Evolutionary conservation across 2,329 filamentous ascomycete genomes (phyloP).

Genomic region (Aspergillus puulaauensis): DNA sequence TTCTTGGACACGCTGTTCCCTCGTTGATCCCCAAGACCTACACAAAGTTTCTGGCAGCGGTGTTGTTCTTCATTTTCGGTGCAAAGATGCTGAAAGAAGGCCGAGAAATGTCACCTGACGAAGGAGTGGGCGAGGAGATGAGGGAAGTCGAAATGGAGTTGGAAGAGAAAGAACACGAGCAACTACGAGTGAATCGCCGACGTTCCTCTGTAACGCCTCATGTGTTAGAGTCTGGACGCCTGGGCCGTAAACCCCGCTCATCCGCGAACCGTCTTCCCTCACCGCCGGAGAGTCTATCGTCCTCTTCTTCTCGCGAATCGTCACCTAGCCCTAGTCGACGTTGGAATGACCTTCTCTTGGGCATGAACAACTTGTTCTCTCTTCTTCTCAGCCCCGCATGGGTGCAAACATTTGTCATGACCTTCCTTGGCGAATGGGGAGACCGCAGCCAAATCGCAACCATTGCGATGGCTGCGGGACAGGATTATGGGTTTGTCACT

Average conservation of each 20-base stretch:
- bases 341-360: conserved; percentile 52
- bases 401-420: conserved; percentile 99
- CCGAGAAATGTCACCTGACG: conserved; percentile 80
- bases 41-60: conserved; percentile 81
- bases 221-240: conserved; percentile 75
- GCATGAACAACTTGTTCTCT: conserved; percentile 81
- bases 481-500: conserved; percentile 99
- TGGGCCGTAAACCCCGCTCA: conserved; percentile 66
- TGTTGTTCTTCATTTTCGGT: conserved; percentile 87
- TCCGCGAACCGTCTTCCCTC: conserved; percentile 72
- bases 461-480: conserved; percentile 96
- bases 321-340: conserved; percentile 50
- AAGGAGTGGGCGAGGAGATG: conserved; percentile 96
- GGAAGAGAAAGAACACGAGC: conserved; percentile 84
- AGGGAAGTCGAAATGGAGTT: conserved; percentile 93
- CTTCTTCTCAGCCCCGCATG: conserved; percentile 90
- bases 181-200: conserved; percentile 64
- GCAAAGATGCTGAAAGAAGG: conserved; percentile 81
- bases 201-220: conserved; percentile 72
- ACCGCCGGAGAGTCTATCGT: conserved; percentile 75
- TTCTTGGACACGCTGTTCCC: conserved; percentile 89
- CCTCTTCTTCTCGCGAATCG: conserved; percentile 65
- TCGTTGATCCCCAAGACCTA: conserved; percentile 85
- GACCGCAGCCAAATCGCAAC: conserved; percentile 97
- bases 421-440: conserved; percentile 96